A percentile compares a stretch with the other conserved stretches of the same genome.
These are phyloP conservation scores for Lactifluus pinguis DNA, from an alignment of 768 basidiomycete genomes.

Conservation along the genomic window DNA sequence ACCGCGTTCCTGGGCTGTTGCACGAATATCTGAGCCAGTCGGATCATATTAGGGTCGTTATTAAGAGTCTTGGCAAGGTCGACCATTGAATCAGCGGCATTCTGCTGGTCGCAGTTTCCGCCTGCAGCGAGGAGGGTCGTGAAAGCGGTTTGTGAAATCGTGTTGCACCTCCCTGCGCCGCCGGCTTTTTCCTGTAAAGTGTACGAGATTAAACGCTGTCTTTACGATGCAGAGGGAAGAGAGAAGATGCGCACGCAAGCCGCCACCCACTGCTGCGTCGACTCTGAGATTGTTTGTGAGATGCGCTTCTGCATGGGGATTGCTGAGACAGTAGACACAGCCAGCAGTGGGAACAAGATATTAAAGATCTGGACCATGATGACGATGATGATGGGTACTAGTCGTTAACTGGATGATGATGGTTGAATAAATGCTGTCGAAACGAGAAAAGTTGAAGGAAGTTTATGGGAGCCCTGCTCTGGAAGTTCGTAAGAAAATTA, in stretches of 20 bases:
- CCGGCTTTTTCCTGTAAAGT: conserved; percentile 41
- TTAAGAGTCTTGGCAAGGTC: conserved; percentile 39
- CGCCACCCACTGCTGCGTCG: conserved; percentile 41
- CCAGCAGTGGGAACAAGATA: conserved; percentile 2
- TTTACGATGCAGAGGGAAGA: not conserved
- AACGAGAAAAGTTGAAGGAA: not conserved
- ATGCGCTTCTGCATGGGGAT: conserved; percentile 37
- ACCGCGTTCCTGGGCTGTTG: conserved; percentile 51
- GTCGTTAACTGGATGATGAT: not conserved
- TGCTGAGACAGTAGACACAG: conserved; percentile 12
- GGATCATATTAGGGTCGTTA: conserved; percentile 38
- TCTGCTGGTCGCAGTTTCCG: conserved; percentile 34
- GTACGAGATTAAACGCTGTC: not conserved
- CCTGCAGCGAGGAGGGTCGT: conserved; percentile 46
- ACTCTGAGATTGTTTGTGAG: conserved; percentile 38
- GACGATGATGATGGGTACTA: not conserved
- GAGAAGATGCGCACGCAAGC: conserved; percentile 37
- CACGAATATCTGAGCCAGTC: conserved; percentile 41
- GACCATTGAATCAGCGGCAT: conserved; percentile 42
- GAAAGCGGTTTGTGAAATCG: conserved; percentile 46
- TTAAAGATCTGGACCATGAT: conserved; percentile 4
- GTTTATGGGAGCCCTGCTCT: conserved; percentile 5
- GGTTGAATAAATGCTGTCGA: not conserved
- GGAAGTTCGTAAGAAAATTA: not conserved
- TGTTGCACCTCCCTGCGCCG: conserved; percentile 47